These are phyloP conservation scores for Lyophyllum atratum DNA, from an alignment of 768 basidiomycete genomes.

Conservation along the genomic window DNA sequence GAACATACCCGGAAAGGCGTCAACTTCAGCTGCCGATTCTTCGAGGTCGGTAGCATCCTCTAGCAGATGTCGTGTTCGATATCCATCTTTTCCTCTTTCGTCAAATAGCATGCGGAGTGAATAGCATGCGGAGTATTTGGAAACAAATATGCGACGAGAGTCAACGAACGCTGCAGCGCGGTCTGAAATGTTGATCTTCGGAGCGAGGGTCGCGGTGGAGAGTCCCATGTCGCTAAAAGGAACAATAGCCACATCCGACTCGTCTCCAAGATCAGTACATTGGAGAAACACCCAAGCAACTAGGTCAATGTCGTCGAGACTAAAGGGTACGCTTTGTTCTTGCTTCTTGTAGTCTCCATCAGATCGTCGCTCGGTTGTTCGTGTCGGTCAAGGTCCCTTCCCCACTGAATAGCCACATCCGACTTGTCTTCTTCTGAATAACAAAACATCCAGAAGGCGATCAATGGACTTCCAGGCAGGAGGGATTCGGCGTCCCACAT, in stretches of 20 bases:
- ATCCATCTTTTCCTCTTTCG: slow-evolving; percentile 57
- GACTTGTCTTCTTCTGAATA: slow-evolving; percentile 43
- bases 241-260: slow-evolving; percentile 28
- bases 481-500: slow-evolving; percentile 78
- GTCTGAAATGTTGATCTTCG: slow-evolving; percentile 59
- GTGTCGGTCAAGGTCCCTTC: slow-evolving; percentile 51
- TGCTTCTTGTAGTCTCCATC: slow-evolving; percentile 61
- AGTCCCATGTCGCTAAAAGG: slow-evolving; percentile 84
- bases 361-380: slow-evolving; percentile 59
- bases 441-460: slow-evolving; percentile 79
- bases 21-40: slow-evolving; percentile 60
- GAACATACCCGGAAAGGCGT: too few relatives aligned
- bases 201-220: slow-evolving; percentile 75
- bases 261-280: slow-evolving; percentile 92
- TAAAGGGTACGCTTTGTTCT: slow-evolving; percentile 40
- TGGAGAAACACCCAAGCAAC: slow-evolving; percentile 88
- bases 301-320: slow-evolving; percentile 50
- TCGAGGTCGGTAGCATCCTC: slow-evolving; percentile 57
- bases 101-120: slow-evolving; percentile 51
- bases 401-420: slow-evolving; percentile 30
- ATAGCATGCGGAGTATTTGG: too few relatives aligned
- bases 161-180: slow-evolving; percentile 71
- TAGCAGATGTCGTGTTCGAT: slow-evolving; percentile 45
- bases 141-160: slow-evolving; percentile 62
- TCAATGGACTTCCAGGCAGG: slow-evolving; percentile 87